A percentile compares a stretch with the other conserved stretches of the same genome.
phyloP scores from a whole-genome alignment of 2,329 filamentous ascomycete species.

The Trichoderma oligosporum region DNA sequence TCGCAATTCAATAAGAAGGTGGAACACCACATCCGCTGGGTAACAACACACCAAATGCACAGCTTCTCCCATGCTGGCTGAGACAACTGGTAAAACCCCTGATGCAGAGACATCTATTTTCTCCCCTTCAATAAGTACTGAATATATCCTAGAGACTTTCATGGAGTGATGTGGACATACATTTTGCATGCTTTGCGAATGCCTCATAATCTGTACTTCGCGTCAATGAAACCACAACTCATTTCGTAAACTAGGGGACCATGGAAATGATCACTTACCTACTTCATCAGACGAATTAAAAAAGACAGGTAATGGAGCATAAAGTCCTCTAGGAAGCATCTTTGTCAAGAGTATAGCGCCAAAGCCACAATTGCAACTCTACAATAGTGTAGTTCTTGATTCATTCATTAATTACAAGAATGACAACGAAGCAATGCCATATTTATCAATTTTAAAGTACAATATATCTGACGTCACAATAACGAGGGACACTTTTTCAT shows the following conservation, averaged over 20 bases:
- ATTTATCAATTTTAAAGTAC: background rate
- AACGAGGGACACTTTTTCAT: background rate
- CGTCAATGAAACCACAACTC: background rate
- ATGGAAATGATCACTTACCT: background rate
- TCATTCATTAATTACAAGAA: no score
- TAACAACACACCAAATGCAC: background rate
- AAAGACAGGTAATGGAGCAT: background rate
- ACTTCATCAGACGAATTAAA: background rate
- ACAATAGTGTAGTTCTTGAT: no score
- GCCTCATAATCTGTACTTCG: background rate
- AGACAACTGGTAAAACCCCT: background rate
- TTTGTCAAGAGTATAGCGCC: background rate
- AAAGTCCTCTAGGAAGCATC: background rate
- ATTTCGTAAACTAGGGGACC: no score
- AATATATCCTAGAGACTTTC: background rate
- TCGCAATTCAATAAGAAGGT: background rate
- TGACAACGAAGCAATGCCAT: no score
- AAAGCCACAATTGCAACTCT: no score
- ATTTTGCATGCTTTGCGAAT: slow-evolving; percentile 1
- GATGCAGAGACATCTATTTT: background rate
- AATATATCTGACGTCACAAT: background rate
- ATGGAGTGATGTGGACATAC: background rate
- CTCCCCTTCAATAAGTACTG: background rate
- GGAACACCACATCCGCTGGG: no score
- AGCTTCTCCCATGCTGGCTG: slow-evolving; percentile 8